These are phyloP conservation scores for Ustilago tritici DNA, from an alignment of 1,284 basidiomycete genomes.

Conservation along the genomic window DNA sequence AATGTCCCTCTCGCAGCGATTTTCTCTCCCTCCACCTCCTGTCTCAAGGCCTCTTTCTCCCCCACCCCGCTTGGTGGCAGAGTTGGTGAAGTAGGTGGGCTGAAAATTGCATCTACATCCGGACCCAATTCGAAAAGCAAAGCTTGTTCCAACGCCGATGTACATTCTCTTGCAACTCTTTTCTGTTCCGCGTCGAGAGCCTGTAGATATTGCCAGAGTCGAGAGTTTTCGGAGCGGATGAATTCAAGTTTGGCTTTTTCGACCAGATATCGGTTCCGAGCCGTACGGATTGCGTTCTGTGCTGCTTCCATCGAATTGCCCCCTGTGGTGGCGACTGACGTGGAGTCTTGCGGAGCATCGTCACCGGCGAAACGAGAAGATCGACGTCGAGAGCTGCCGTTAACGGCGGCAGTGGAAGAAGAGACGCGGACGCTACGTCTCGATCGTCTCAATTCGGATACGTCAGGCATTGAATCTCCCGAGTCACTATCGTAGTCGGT, in stretches of 20 bases:
- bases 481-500: slow-evolving; percentile 50
- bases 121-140: slow-evolving; percentile 44
- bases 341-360: background rate
- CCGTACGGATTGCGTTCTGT: slow-evolving; percentile 22
- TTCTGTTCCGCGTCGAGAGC: slow-evolving; percentile 33
- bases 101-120: slow-evolving; percentile 61
- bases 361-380: slow-evolving; percentile 29
- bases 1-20: slow-evolving; percentile 10
- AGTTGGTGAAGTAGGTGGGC: slow-evolving; percentile 46
- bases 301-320: slow-evolving; percentile 30
- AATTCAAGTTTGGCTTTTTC: slow-evolving; percentile 63
- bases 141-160: slow-evolving; percentile 48
- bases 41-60: slow-evolving; percentile 9
- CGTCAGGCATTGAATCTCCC: slow-evolving; percentile 33
- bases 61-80: background rate
- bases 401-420: background rate
- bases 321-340: background rate
- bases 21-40: slow-evolving; percentile 15
- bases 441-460: slow-evolving; percentile 14
- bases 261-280: slow-evolving; percentile 56
- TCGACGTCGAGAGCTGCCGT: slow-evolving; percentile 23
- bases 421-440: slow-evolving; percentile 22
- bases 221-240: slow-evolving; percentile 41
- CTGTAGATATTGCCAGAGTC: slow-evolving; percentile 32
- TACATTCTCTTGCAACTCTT: slow-evolving; percentile 24